phyloP scores from a whole-genome alignment of 345 rosid genomes.

The Eutrema heterophyllum region DNA sequence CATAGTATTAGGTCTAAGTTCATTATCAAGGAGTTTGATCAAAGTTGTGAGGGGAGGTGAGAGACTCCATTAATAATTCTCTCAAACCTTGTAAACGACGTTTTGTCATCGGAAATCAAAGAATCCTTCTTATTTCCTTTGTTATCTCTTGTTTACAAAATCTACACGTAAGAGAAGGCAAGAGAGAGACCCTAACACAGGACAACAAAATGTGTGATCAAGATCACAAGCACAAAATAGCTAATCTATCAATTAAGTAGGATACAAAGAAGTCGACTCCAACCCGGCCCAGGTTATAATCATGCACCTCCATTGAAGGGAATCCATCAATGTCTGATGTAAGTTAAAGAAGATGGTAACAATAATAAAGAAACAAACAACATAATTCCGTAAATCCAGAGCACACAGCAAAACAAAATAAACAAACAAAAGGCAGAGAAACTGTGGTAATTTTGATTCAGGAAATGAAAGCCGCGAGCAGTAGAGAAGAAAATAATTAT shows the following conservation, averaged over 20 bases:
- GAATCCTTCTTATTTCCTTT: no score
- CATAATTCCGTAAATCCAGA: not conserved
- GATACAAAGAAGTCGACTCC: constrained; percentile 53
- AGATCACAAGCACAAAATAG: not conserved
- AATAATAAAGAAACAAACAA: constrained; percentile 18
- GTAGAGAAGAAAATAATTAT: not conserved
- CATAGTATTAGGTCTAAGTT: no score
- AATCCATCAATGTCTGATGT: constrained; percentile 48
- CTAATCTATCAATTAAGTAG: constrained; percentile 36
- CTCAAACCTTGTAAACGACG: no score
- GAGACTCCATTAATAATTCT: no score
- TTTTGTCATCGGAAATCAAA: no score
- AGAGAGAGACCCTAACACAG: not conserved
- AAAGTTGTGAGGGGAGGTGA: no score
- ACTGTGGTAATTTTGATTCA: not conserved
- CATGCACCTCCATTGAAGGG: constrained; percentile 49
- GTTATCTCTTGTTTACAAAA: no score
- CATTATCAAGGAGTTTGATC: no score
- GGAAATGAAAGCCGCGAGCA: not conserved
- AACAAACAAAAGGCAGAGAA: not conserved
- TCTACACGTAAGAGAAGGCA: no score
- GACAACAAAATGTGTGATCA: not conserved
- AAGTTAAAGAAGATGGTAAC: constrained; percentile 52
- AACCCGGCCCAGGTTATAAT: constrained; percentile 39
- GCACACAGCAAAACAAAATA: constrained; percentile 7